Evolutionary conservation across 208 protist species (phyloP), one percentile per base, ranked within the genome.

Genomic region (Wallacemonas sp.): DNA sequence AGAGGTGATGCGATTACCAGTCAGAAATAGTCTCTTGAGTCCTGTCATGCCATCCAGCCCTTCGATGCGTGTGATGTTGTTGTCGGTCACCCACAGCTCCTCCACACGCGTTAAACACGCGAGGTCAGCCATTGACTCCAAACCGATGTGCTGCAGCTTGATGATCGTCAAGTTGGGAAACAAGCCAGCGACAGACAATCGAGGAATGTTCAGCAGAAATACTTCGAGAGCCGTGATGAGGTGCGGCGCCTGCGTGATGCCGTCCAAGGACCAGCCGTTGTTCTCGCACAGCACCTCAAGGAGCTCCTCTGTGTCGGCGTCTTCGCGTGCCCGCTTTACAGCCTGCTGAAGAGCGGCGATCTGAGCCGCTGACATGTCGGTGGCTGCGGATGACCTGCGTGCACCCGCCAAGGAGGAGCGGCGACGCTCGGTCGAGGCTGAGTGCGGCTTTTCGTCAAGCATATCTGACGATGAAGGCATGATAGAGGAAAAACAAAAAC

Each of bases 1-100:
- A 0, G 77, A 82, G 15, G 82, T 80, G 47, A 98, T 94, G 42
- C 68, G 33, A 68, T 98, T 98, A 11, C 76, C 81, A 11, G 93
- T 79, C 46, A 97, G 66, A 64, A 84, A 97, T 15, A 98, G 80
- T 15, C 68, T 42, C 22, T 77, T 73, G n/a, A 98, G 80, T 49
- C 69, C 47, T 5, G 78, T 72, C 80, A 93, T 89, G 30, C 84
- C 77, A 19, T 86, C 64, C 0, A 96, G 55, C 0, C 90, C 90
- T 59, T 94, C 79, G 21, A 96, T 90, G 12, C 70, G 51, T 5
- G 44, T 64, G 31, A 97, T 86, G 56, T 91, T 69, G 60, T 97
- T 97, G 41, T 97, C 88, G 9, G 79, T 76, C 27, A 98, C 71
- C 86, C 92, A 98, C 55, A 97, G 69, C 66, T 96, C 89, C 64